Conservation (phyloP, 768 basidiomycete genomes). For the Lenzites betulinus region DNA sequence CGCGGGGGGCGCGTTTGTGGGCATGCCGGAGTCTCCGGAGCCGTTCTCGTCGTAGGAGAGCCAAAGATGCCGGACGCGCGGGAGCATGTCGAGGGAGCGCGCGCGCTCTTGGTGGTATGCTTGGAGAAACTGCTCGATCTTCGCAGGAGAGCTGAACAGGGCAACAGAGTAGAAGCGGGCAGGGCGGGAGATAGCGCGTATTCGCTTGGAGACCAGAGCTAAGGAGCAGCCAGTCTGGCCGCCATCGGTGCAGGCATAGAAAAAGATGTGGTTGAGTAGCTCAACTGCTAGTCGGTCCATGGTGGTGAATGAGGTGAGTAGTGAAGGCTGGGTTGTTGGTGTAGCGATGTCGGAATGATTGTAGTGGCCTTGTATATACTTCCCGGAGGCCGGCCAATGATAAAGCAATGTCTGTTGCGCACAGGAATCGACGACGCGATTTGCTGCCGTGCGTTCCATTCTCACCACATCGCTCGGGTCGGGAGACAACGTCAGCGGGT, state of each 20-base stretch:
- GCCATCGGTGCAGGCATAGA: slow-evolving; percentile 34
- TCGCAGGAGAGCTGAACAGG: not conserved
- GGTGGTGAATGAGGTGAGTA: not conserved
- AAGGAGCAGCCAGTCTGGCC: slow-evolving; percentile 33
- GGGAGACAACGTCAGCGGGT: not conserved
- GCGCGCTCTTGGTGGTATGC: slow-evolving; percentile 6
- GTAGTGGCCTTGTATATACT: not conserved
- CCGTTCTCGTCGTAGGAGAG: slow-evolving; percentile 14
- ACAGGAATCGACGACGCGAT: not conserved
- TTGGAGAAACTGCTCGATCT: slow-evolving; percentile 10
- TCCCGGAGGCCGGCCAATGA: not conserved
- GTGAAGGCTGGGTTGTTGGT: not conserved
- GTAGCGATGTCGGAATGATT: not conserved
- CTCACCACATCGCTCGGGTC: not conserved
- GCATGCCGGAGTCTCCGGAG: not conserved
- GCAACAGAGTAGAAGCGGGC: slow-evolving; percentile 18
- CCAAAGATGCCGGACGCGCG: slow-evolving; percentile 20
- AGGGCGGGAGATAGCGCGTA: slow-evolving; percentile 29
- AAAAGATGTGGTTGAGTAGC: slow-evolving; percentile 30
- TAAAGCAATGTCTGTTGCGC: not conserved
- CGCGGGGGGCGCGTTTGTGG: not conserved
- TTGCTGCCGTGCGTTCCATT: not conserved
- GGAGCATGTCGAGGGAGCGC: not conserved
- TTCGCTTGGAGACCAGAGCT: slow-evolving; percentile 32
- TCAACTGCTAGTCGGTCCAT: slow-evolving; percentile 31